Percentiles rank a stretch among this genome's conserved stretches.
Conservation (phyloP, 345 rosid genomes). For the Eucalyptus pauciflora region DNA sequence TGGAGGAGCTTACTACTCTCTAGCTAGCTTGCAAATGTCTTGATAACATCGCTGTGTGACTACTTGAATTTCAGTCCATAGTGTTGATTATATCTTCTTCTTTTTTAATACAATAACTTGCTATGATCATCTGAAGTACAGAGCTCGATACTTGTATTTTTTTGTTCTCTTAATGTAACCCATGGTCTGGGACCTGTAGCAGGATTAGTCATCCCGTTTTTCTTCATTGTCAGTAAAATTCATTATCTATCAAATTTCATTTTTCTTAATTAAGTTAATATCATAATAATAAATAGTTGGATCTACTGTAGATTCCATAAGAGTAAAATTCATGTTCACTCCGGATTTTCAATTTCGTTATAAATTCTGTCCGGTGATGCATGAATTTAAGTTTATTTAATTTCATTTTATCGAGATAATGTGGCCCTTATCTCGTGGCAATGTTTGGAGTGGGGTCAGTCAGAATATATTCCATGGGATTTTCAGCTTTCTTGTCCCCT, state of each 20-base stretch:
- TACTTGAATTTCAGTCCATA: neutral
- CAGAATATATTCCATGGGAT: neutral
- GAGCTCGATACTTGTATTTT: neutral
- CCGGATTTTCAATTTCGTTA: neutral
- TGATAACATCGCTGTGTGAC: accelerated
- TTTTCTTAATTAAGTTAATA: neutral
- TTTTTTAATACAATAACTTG: neutral
- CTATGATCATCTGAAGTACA: neutral
- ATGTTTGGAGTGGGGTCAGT: neutral
- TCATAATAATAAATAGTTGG: neutral
- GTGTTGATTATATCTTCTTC: neutral
- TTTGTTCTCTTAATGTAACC: neutral
- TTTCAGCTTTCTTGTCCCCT: too few species aligned
- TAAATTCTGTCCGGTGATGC: neutral
- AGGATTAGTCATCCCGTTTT: neutral
- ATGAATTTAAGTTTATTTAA: too few species aligned
- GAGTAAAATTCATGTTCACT: neutral
- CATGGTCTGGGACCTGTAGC: neutral
- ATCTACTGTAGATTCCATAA: neutral
- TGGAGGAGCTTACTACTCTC: constrained; percentile 2
- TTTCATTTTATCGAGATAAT: neutral
- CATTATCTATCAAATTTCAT: too few species aligned
- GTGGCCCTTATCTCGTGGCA: neutral
- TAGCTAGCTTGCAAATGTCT: neutral
- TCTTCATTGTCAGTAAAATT: neutral